Evolutionary conservation across 345 rosid genomes (phyloP).

Genomic region (Tarenaya hassleriana): DNA sequence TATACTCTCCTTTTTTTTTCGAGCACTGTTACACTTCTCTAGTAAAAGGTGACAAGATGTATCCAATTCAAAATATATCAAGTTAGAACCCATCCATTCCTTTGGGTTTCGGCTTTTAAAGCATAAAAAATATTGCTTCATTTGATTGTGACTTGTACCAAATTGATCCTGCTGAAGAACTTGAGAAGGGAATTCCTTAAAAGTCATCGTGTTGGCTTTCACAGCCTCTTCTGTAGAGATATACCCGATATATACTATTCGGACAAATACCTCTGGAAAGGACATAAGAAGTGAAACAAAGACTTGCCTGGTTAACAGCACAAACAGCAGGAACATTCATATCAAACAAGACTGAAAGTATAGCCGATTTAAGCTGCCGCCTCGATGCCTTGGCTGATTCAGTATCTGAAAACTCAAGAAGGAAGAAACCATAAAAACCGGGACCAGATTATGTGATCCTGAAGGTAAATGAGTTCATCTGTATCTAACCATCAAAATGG

Average conservation of each 20-base stretch:
- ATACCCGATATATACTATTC: neutral
- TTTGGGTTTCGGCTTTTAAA: neutral
- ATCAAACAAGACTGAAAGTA: constrained; percentile 64
- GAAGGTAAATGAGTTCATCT: constrained; percentile 1
- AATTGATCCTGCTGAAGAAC: neutral
- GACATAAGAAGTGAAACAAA: constrained; percentile 17
- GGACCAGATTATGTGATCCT: constrained; percentile 6
- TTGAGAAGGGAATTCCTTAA: neutral
- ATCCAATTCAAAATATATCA: neutral
- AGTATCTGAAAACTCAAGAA: constrained; percentile 45
- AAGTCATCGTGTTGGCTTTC: neutral
- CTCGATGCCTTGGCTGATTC: constrained; percentile 92
- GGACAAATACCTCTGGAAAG: constrained; percentile 7
- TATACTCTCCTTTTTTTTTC: neutral
- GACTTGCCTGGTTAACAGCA: constrained; percentile 71
- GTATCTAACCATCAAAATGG: constrained; percentile 80
- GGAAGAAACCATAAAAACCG: constrained; percentile 5
- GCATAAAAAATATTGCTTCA: neutral
- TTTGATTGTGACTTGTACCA: too few species aligned
- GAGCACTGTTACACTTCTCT: neutral
- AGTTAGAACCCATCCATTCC: neutral
- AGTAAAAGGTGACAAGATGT: neutral
- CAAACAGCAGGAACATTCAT: constrained; percentile 91
- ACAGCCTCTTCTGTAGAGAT: neutral
- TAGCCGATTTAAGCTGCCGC: constrained; percentile 77